Percentiles rank a stretch among this genome's conserved stretches.
Conservation (phyloP, 1,284 basidiomycete genomes). For the Rhodofomes roseus region DNA sequence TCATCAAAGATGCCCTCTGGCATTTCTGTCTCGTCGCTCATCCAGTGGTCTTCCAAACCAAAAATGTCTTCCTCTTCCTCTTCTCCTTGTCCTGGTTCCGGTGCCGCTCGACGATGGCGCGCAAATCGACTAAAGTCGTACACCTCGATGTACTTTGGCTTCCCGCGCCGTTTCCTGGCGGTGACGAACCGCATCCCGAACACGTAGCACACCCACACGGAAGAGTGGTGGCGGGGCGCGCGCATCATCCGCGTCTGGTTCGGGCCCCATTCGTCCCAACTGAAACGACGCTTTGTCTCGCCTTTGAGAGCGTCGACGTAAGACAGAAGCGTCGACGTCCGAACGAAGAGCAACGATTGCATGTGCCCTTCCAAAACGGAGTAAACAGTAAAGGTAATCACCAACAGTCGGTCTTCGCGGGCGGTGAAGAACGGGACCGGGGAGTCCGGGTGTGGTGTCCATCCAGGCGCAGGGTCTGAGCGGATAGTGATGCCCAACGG, state of each 20-base stretch:
- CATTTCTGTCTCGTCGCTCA: constrained; percentile 20
- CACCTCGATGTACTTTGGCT: constrained; percentile 14
- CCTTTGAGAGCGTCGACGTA: constrained; percentile 22
- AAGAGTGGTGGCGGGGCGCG: constrained; percentile 30
- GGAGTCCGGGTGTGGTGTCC: constrained; percentile 31
- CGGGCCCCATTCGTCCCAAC: constrained; percentile 54
- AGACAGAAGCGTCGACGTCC: no score
- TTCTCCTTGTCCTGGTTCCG: no score
- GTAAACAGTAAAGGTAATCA: constrained; percentile 40
- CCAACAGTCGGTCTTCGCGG: constrained; percentile 41
- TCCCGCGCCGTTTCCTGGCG: constrained; percentile 15
- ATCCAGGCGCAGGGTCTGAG: constrained; percentile 52
- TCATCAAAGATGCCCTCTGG: constrained; percentile 30
- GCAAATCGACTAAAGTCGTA: constrained; percentile 53
- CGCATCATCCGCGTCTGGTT: constrained; percentile 39
- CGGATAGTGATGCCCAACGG: constrained; percentile 40
- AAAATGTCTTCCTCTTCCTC: constrained; percentile 1
- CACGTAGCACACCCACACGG: constrained; percentile 58
- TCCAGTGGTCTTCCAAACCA: neutral
- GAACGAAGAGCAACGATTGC: constrained; percentile 43
- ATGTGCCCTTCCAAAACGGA: constrained; percentile 15
- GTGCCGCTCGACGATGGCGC: constrained; percentile 26
- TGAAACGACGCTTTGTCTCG: constrained; percentile 25
- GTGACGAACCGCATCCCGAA: constrained; percentile 46
- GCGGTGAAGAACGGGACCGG: constrained; percentile 51